Evolutionary conservation across 495 filamentous ascomycete genomes (phyloP), one percentile per base, ranked within the genome.

Genomic region (Penicillium robsamsonii): DNA sequence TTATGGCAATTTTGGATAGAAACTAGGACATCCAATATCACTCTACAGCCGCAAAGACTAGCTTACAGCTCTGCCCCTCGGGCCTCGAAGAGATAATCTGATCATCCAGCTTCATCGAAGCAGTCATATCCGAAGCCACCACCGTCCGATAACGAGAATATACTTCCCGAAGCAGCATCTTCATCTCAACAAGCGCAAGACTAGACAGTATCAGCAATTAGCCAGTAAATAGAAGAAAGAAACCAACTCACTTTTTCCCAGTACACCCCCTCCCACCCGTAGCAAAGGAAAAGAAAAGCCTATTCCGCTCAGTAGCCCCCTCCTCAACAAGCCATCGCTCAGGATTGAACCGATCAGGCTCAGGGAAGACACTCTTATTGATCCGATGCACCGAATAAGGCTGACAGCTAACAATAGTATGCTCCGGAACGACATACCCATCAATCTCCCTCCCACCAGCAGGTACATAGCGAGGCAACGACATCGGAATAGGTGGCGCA

Each of bases 181-280:
- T 87, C 83, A 88, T 87, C 63, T 88, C 84, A 30, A 80, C 77
- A n/a, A 84, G 75, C 0, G 83, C 85, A 37, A 88, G 73, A 63
- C 84, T 87, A 56, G 2, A 50, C 7, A 63, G 52, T 31, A 82
- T 38, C 15, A 38, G 81, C 12, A 79, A 18, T 31, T 17, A 22
- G 22, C 2, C 8, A 18, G 11, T 70, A 59, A 81, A 75, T 71
- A 7, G 7, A 5, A 12, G 9, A 33, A 22, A 20, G 8, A 33
- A 7, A 0, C 4, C 25, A 22, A 70, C 74, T 59, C 59, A 78
- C 74, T 77, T 76, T 46, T 71, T 68, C n/a, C 79, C 78, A 3
- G 75, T 74, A 54, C 76, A 81, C 10, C 71, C 70, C 11, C 78
- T 60, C 0, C 71, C 65, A 5, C 77, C 79, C 6, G 69, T 59